These are phyloP conservation scores for Friedmanniomyces simplex DNA, from an alignment of 495 filamentous ascomycete species.

Conservation along the genomic window DNA sequence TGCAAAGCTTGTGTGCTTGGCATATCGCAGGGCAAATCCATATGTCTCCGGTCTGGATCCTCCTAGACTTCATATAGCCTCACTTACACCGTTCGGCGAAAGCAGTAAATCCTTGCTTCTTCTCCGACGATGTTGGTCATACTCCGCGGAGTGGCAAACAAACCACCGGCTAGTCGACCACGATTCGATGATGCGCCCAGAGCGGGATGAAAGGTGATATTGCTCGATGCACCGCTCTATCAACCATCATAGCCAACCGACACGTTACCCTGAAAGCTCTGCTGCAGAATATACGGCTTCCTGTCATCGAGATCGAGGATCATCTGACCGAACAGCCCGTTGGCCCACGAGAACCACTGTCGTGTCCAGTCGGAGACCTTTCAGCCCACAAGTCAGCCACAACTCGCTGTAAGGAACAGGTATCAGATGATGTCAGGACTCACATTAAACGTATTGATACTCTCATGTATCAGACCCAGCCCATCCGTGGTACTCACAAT, in stretches of 20 bases:
- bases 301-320: slow-evolving; percentile 45
- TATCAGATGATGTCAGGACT: slow-evolving; percentile 32
- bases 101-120: no score
- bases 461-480: slow-evolving; percentile 53
- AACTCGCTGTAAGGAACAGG: not conserved
- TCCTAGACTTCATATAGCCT: no score
- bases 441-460: slow-evolving; percentile 43
- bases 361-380: not conserved
- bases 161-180: no score
- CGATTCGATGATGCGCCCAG: not conserved
- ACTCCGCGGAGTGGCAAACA: no score
- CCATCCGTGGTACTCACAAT: slow-evolving; percentile 44
- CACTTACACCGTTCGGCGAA: no score
- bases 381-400: not conserved
- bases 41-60: not conserved
- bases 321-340: slow-evolving; percentile 58
- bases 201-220: not conserved
- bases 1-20: not conserved
- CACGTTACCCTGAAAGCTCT: slow-evolving; percentile 32
- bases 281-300: slow-evolving; percentile 37
- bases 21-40: not conserved
- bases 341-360: slow-evolving; percentile 52
- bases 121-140: no score
- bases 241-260: not conserved
- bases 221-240: not conserved